These are phyloP conservation scores for Penicillium verrucosum DNA, from an alignment of 2,329 filamentous ascomycete species.

Conservation along the genomic window DNA sequence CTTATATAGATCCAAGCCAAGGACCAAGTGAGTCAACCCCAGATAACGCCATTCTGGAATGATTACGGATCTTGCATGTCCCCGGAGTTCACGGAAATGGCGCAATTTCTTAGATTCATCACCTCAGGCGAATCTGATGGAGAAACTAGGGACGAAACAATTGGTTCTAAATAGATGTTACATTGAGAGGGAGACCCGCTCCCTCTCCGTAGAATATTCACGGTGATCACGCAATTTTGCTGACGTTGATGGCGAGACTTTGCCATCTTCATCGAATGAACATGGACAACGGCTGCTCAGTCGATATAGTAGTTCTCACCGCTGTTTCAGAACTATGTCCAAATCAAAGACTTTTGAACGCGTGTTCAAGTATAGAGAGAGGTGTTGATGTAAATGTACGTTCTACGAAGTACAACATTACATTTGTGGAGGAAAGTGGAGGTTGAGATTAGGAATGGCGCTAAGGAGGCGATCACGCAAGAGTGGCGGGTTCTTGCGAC, in stretches of 20 bases:
- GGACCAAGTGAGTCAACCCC: conserved; percentile 17
- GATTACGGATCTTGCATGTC: conserved; percentile 10
- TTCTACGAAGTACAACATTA: neutral
- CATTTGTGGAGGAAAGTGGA: conserved; percentile 9
- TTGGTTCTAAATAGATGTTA: neutral
- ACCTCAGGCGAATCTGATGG: conserved; percentile 12
- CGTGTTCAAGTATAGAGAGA: neutral
- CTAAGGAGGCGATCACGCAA: conserved; percentile 31
- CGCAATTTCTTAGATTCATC: conserved; percentile 31
- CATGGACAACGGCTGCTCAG: neutral
- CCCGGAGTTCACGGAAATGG: conserved; percentile 25
- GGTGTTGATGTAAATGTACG: neutral
- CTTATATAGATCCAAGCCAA: conserved; percentile 5
- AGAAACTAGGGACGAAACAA: neutral
- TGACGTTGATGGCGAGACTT: conserved; percentile 24
- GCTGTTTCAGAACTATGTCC: conserved; percentile 8
- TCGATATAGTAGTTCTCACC: conserved; percentile 9
- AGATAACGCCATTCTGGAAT: conserved; percentile 19
- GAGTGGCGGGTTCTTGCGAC: conserved; percentile 22
- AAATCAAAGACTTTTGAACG: neutral
- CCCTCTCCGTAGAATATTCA: conserved; percentile 8
- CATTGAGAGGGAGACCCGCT: neutral
- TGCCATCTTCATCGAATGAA: conserved; percentile 15
- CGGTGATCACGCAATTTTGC: conserved; percentile 24
- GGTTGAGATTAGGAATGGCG: conserved; percentile 19